Evolutionary conservation across 441 rosid species (phyloP), one percentile per base, ranked within the genome.

Genomic region (Raphanus hybrid): DNA sequence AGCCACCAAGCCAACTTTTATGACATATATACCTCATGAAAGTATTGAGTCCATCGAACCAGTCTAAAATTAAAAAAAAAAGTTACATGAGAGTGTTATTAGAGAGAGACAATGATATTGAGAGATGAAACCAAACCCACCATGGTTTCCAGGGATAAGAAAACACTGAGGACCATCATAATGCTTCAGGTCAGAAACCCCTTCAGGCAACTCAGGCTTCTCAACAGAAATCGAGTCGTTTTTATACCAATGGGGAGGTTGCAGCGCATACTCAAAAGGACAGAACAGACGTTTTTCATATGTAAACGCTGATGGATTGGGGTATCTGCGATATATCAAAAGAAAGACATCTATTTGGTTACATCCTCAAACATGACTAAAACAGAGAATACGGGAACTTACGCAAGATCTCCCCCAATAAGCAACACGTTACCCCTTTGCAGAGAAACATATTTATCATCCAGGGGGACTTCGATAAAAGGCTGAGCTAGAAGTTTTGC

Each of bases 391-490:
- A 71, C 5, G 34, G 50, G 18, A 77, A 91, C 99, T 92, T 93
- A 96, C 98, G 99, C 99, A 86, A 96, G 99, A 86, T 96, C 99
- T 71, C 99, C 99, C 84, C 99, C 99, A 71, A 96, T 88, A 78
- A 96, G 90, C 69, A 93, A 88, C 66, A 92, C 76, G 78, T 88
- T 81, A 35, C 89, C 98, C 39, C 98, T 96, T 50, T 86, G 95
- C 71, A 96, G 80, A 39, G 82, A 73, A 16, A 70, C 78, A 74
- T 5, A n/a, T 66, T 91, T 75, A 85, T 83, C 91, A 78, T 34
- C 87, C 12, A 62, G 82, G 32, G 76, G 32, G 64, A 92, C 81
- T 60, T 26, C 70, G 64, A 96, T 65, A 58, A 73, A 81, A 74
- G 93, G 99, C 82, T 94, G 98, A 59, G 98, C 98, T 82, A 96